Percentiles rank a stretch among this genome's conserved stretches.
Conservation (phyloP, 208 protist species). For the Trypanosoma platydactyli region DNA sequence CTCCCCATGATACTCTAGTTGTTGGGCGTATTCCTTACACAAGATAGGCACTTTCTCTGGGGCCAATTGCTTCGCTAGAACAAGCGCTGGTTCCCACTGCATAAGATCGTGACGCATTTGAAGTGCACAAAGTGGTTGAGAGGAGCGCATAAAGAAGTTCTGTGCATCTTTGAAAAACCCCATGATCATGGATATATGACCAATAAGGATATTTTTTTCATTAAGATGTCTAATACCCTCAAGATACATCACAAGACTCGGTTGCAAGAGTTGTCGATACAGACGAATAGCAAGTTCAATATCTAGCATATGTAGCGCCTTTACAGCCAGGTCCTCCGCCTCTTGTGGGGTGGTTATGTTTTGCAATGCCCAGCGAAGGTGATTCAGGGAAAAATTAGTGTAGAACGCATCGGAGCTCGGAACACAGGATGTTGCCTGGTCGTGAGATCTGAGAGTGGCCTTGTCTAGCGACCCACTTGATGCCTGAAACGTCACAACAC, state of each 20-base stretch:
- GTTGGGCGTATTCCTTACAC: conserved; percentile 93
- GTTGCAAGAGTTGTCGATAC: conserved; percentile 92
- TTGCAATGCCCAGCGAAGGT: conserved; percentile 87
- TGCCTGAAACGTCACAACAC: conserved; percentile 77
- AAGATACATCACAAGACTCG: conserved; percentile 92
- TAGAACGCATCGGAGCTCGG: conserved; percentile 81
- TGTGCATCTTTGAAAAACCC: conserved; percentile 93
- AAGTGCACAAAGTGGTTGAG: conserved; percentile 91
- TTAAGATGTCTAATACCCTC: conserved; percentile 92
- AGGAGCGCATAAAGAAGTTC: conserved; percentile 91
- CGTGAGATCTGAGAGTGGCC: conserved; percentile 82
- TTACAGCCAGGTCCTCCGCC: conserved; percentile 82
- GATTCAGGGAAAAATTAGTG: conserved; percentile 92
- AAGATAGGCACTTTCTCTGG: conserved; percentile 89
- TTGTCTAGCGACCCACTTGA: conserved; percentile 62
- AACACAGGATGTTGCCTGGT: conserved; percentile 41
- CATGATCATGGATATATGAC: conserved; percentile 94
- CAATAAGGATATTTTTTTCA: conserved; percentile 94
- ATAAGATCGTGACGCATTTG: conserved; percentile 97
- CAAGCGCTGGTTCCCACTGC: conserved; percentile 96
- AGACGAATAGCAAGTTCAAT: conserved; percentile 92
- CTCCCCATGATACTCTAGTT: conserved; percentile 96
- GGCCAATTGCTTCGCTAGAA: conserved; percentile 91
- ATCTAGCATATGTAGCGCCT: conserved; percentile 93
- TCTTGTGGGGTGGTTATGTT: conserved; percentile 83